These are phyloP conservation scores for Aureobasidium leucospermi DNA, from an alignment of 2,329 filamentous ascomycete species.

Conservation along the genomic window DNA sequence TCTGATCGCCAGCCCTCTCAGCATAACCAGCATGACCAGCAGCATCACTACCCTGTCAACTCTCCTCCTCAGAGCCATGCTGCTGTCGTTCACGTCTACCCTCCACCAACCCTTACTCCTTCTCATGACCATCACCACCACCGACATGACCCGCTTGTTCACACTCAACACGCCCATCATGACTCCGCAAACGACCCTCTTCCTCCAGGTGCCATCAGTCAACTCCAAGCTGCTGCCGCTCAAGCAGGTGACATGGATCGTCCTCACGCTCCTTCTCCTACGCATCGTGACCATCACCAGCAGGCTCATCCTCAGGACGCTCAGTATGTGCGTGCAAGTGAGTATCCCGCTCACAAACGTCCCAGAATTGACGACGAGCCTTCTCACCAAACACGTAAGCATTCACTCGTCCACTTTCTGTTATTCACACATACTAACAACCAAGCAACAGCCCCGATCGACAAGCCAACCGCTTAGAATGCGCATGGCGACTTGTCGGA, in stretches of 20 bases:
- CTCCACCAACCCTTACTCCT: neutral
- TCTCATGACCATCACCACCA: constrained; percentile 19
- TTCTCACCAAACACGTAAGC: neutral
- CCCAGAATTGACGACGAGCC: neutral
- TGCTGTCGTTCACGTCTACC: neutral
- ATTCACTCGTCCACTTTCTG: no score
- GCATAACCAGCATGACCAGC: neutral
- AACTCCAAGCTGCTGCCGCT: constrained; percentile 30
- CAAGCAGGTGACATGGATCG: constrained; percentile 16
- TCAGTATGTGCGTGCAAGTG: constrained; percentile 9
- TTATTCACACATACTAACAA: neutral
- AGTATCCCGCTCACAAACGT: constrained; percentile 10
- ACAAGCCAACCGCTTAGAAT: neutral
- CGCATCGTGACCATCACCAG: neutral
- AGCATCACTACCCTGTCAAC: neutral
- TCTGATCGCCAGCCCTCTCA: neutral
- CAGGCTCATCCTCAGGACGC: neutral
- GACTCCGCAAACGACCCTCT: constrained; percentile 26
- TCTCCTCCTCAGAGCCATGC: constrained; percentile 1
- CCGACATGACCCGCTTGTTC: constrained; percentile 17
- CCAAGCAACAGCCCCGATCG: neutral
- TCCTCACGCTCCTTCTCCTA: neutral
- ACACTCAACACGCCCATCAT: neutral
- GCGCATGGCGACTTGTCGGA: neutral
- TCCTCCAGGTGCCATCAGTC: constrained; percentile 27